Base-by-base conservation (phyloP, 495 filamentous ascomycete species). In the Lichenothelia convexa region DNA sequence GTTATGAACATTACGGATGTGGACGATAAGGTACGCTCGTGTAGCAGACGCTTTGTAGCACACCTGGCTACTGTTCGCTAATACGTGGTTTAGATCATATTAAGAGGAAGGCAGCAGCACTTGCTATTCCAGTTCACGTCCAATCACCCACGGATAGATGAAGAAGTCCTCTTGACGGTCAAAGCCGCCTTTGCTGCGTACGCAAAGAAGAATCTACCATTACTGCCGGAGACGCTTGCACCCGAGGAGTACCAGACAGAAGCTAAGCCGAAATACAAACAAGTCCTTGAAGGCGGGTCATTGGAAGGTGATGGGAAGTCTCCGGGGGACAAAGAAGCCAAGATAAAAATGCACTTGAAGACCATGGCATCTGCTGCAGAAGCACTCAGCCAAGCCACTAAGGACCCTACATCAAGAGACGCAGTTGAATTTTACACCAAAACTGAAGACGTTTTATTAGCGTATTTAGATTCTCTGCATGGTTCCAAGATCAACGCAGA, bases 1-100 rank as follows among this genome's bases (percentile, higher is more conserved):
- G 83, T 94, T 32, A 87, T 91, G 78, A 97, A 97, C 56, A 80
- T 92, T 45, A 93, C 86, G 3, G 82, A 93, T 59, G 70, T 93
- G 1, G 84, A 93, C 53, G 83, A 93, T 59, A 95, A 92, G 34
- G 27, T 35, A 35, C 8, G 8, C 32, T 40, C n/a, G 26, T n/a
- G n/a, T n/a, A n/a, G n/a, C n/a, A n/a, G n/a, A n/a, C n/a, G n/a
- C n/a, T n/a, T n/a, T n/a, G n/a, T n/a, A n/a, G n/a, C n/a, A n/a
- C n/a, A n/a, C n/a, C n/a, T n/a, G n/a, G n/a, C n/a, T n/a, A n/a
- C n/a, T n/a, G n/a, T n/a, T n/a, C n/a, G n/a, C n/a, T n/a, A n/a
- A n/a, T n/a, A n/a, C n/a, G n/a, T n/a, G n/a, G n/a, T n/a, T n/a
- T 47, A 80, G 74, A 91, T 93, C 46, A 91, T 93, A 45, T 62